Evolutionary conservation across 345 rosid species (phyloP).

Genomic region (Cardamine resedifolia): DNA sequence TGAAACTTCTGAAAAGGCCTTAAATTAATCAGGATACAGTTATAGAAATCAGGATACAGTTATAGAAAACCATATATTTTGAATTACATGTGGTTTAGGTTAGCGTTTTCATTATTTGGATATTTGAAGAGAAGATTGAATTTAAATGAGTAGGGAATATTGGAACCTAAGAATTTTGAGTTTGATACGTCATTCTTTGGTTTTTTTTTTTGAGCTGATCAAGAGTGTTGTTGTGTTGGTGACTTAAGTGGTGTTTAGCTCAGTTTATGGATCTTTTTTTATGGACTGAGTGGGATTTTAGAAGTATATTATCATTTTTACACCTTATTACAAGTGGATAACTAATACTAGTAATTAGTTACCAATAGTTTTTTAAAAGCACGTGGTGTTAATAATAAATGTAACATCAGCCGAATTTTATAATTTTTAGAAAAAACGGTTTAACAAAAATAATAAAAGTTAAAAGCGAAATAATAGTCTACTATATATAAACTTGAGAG

Average conservation of each 20-base stretch:
- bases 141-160: too few relatives aligned
- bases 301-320: background rate
- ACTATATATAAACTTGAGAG: background rate
- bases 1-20: background rate
- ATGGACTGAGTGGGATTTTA: background rate
- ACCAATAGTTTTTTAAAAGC: background rate
- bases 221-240: background rate
- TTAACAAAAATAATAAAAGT: too few relatives aligned
- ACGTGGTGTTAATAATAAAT: too few relatives aligned
- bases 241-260: background rate
- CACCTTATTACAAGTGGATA: background rate
- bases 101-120: background rate
- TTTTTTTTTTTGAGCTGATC: background rate
- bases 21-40: background rate
- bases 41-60: too few relatives aligned
- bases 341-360: background rate
- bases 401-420: background rate
- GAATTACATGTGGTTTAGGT: background rate
- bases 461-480: too few relatives aligned
- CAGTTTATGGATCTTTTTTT: background rate
- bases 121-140: background rate
- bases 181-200: background rate
- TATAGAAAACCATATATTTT: background rate
- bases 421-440: background rate
- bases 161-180: background rate